Evolutionary conservation across 2,329 filamentous ascomycete species (phyloP).

Genomic region (Ophiostoma himal-ulmi): DNA sequence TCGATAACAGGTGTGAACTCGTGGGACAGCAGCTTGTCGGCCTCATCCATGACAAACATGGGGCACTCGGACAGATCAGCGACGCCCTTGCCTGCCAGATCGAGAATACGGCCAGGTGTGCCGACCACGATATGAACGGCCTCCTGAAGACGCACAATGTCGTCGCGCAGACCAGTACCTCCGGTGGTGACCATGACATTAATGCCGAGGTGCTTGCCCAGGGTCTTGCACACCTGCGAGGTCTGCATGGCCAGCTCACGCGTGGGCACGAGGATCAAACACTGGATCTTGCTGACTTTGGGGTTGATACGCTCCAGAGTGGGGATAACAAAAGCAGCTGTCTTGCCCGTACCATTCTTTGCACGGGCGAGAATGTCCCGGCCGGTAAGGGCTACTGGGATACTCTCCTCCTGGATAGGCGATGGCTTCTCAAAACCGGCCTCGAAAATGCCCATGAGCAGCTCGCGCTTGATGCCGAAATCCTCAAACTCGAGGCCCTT

Average conservation of each 20-base stretch:
- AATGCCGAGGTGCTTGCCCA: constrained; percentile 93
- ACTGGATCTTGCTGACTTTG: constrained; percentile 93
- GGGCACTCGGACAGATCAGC: constrained; percentile 93
- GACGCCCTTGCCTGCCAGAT: constrained; percentile 92
- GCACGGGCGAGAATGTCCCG: constrained; percentile 92
- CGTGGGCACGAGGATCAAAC: constrained; percentile 91
- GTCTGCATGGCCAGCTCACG: constrained; percentile 96
- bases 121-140: constrained; percentile 96
- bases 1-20: constrained; percentile 98
- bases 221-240: constrained; percentile 96
- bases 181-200: constrained; percentile 99
- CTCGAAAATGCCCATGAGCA: constrained; percentile 99
- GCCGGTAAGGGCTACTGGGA: constrained; percentile 90
- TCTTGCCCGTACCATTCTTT: constrained; percentile 98
- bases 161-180: constrained; percentile 89
- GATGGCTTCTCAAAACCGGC: constrained; percentile 98
- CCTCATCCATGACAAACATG: constrained; percentile 99
- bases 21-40: constrained; percentile 91
- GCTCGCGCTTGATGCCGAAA: constrained; percentile 86
- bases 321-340: constrained; percentile 94
- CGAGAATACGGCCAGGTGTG: constrained; percentile 91
- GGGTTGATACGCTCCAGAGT: constrained; percentile 93
- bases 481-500: constrained; percentile 98
- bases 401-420: constrained; percentile 98
- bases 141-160: constrained; percentile 91